These are phyloP conservation scores for Parmelia sp. DNA, from an alignment of 495 filamentous ascomycete genomes.

Conservation along the genomic window DNA sequence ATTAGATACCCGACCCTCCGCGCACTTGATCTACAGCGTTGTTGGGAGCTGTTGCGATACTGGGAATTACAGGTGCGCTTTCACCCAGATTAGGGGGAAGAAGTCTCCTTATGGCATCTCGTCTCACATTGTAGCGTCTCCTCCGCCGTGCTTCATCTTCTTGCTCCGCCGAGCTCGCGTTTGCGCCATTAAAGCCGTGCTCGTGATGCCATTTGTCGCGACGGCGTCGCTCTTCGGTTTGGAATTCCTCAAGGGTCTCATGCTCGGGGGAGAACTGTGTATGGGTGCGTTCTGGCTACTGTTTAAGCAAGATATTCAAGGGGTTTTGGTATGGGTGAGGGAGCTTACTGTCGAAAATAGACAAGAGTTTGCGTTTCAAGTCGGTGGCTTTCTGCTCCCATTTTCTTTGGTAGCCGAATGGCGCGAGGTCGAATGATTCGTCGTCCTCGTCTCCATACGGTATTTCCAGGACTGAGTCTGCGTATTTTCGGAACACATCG, in stretches of 20 bases:
- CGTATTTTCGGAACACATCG: constrained; percentile 12
- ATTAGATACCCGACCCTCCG: too few relatives aligned
- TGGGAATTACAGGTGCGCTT: neutral
- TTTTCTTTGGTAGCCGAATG: constrained; percentile 9
- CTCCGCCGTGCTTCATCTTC: constrained; percentile 8
- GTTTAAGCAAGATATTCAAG: neutral
- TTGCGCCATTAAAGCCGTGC: constrained; percentile 2
- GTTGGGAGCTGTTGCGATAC: neutral
- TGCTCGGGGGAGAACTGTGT: neutral
- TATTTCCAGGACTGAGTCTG: constrained; percentile 3
- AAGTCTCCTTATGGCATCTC: neutral
- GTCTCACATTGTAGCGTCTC: neutral
- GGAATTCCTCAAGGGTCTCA: neutral
- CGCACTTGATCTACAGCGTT: neutral
- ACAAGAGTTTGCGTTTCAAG: neutral
- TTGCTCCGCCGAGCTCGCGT: constrained; percentile 3
- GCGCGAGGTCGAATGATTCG: constrained; percentile 7
- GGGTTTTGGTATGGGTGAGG: neutral
- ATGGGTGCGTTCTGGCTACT: neutral
- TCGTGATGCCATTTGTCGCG: constrained; percentile 13
- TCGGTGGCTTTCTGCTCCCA: neutral
- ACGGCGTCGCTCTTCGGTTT: constrained; percentile 6
- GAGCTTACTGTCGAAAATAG: neutral
- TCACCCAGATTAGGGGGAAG: neutral
- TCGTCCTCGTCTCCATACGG: neutral